phyloP scores from a whole-genome alignment of 805 yeast genomes.

The Cyberlindnera suaveolens region DNA sequence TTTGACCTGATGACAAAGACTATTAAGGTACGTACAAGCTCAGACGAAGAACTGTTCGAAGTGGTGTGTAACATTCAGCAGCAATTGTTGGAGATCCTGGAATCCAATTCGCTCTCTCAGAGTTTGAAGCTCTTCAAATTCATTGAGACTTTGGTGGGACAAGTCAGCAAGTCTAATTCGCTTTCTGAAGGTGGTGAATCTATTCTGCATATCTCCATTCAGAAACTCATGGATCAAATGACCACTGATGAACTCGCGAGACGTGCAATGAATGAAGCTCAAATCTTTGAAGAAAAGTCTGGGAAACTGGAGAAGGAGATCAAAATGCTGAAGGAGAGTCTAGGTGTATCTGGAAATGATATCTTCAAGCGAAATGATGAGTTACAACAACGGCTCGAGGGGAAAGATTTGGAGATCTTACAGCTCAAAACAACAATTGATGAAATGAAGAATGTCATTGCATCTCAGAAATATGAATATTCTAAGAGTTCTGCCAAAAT shows the following conservation, averaged over 20 bases:
- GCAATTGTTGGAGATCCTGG: constrained; percentile 47
- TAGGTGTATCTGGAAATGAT: background rate
- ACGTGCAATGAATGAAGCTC: constrained; percentile 49
- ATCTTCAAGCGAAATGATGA: constrained; percentile 22
- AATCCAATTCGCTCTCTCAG: constrained; percentile 37
- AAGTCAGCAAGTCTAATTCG: constrained; percentile 30
- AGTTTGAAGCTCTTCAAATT: constrained; percentile 44
- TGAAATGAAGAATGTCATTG: background rate
- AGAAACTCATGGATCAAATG: constrained; percentile 53
- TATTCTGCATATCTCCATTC: constrained; percentile 60
- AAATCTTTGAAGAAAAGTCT: constrained; percentile 34
- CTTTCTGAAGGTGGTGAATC: constrained; percentile 38
- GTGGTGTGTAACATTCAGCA: constrained; percentile 53
- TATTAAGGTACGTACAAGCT: constrained; percentile 27
- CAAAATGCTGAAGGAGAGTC: constrained; percentile 5
- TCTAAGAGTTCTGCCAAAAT: background rate
- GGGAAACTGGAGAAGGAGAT: constrained; percentile 31
- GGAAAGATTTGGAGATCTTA: constrained; percentile 37
- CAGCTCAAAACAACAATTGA: constrained; percentile 3
- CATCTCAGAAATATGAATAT: background rate
- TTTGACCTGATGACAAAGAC: constrained; percentile 10
- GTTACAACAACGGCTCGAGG: constrained; percentile 46
- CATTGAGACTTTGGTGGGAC: constrained; percentile 39
- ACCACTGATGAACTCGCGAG: constrained; percentile 74
- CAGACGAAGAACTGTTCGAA: constrained; percentile 52